Evolutionary conservation across 495 filamentous ascomycete species (phyloP).

Genomic region (Tirmania nivea): DNA sequence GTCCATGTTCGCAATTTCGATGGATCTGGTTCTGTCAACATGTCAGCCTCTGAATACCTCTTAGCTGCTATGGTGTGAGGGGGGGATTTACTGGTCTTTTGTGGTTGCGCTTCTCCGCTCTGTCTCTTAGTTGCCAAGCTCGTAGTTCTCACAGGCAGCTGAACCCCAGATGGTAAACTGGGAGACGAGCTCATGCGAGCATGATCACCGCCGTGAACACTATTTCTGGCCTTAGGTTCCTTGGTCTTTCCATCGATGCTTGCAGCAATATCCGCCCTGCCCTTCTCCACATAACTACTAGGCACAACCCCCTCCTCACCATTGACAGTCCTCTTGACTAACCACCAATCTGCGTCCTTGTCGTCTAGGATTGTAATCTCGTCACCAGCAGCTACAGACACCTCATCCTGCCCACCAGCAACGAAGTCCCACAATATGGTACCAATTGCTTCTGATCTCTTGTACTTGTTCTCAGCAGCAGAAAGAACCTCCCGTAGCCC

Average conservation of each 20-base stretch:
- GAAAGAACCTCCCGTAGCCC: constrained; percentile 73
- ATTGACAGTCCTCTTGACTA: constrained; percentile 73
- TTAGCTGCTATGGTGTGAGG: neutral
- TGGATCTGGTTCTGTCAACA: constrained; percentile 50
- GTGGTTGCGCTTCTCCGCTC: neutral
- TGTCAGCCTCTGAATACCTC: neutral
- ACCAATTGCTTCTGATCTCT: constrained; percentile 43
- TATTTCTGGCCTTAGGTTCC: neutral
- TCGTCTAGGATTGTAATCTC: constrained; percentile 84
- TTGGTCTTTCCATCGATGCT: neutral
- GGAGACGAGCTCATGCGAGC: neutral
- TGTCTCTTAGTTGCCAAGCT: neutral
- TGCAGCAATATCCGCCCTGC: constrained; percentile 7
- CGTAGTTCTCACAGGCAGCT: neutral
- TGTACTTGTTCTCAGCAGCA: constrained; percentile 44
- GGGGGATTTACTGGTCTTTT: neutral
- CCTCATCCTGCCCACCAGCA: constrained; percentile 91
- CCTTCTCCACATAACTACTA: constrained; percentile 71
- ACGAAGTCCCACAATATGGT: constrained; percentile 83
- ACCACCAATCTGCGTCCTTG: constrained; percentile 93
- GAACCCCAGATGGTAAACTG: neutral
- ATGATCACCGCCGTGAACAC: neutral
- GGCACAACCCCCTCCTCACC: constrained; percentile 95
- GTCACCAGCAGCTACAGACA: constrained; percentile 73
- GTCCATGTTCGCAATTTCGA: constrained; percentile 77